A percentile compares a stretch with the other conserved stretches of the same genome.
Evolutionary conservation across 805 yeast genomes (phyloP).

Genomic region (Cyberlindnera maclurae): DNA sequence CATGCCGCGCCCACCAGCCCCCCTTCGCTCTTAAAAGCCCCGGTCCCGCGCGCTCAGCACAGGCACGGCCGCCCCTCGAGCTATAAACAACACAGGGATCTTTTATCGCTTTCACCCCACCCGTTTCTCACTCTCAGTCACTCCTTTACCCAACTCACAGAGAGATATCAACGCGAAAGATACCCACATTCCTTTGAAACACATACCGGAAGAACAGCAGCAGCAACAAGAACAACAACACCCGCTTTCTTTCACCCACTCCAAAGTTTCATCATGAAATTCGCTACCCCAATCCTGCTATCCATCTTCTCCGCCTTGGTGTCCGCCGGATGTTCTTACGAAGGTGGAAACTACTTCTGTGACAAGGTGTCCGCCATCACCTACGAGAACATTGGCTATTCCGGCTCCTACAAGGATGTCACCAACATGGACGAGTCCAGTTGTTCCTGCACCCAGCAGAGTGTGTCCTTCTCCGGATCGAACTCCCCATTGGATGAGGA

Average conservation of each 20-base stretch:
- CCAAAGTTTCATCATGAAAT: slow-evolving; percentile 11
- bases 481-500: slow-evolving; percentile 82
- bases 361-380: slow-evolving; percentile 56
- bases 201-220: not conserved
- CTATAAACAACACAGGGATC: no score
- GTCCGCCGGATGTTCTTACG: slow-evolving; percentile 35
- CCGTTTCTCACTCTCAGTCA: slow-evolving; percentile 1
- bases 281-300: slow-evolving; percentile 17
- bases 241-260: not conserved
- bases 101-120: no score
- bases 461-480: slow-evolving; percentile 57
- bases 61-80: no score
- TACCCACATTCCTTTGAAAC: not conserved
- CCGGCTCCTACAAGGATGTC: slow-evolving; percentile 79
- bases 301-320: slow-evolving; percentile 19
- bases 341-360: slow-evolving; percentile 82
- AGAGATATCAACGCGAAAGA: not conserved
- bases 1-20: no score
- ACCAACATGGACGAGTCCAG: slow-evolving; percentile 65
- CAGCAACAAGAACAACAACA: not conserved
- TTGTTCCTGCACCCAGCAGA: slow-evolving; percentile 62
- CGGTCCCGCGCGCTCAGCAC: no score
- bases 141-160: slow-evolving; percentile 1
- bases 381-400: slow-evolving; percentile 70
- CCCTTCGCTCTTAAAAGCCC: no score